Evolutionary conservation across 2,329 filamentous ascomycete genomes (phyloP).

Genomic region (Trichoderma atrobrunneum): DNA sequence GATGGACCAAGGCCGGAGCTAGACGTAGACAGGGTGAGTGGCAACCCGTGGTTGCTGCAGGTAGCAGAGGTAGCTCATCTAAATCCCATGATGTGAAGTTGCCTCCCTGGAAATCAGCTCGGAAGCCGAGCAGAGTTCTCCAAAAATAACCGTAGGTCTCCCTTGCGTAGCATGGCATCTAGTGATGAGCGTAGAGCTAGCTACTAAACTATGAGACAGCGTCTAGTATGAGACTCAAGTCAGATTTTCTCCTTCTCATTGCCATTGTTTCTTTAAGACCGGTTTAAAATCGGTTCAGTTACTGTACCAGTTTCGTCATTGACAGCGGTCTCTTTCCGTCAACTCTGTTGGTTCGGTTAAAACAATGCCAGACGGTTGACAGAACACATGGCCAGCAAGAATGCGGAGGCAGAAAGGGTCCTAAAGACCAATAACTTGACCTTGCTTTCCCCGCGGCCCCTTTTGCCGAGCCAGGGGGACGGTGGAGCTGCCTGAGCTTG

Average conservation of each 20-base stretch:
- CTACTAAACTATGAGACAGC: neutral
- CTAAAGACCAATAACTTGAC: neutral
- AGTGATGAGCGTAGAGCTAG: neutral
- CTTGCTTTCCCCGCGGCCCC: slow-evolving; percentile 7
- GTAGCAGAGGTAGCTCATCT: neutral
- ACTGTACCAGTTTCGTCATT: neutral
- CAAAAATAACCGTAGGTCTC: neutral
- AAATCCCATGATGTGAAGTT: neutral
- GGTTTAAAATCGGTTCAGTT: neutral
- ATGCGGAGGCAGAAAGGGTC: neutral
- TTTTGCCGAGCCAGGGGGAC: slow-evolving; percentile 10
- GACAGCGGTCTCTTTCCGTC: neutral
- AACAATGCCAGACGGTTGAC: neutral
- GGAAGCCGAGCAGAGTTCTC: neutral
- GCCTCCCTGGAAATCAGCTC: neutral
- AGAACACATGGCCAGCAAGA: neutral
- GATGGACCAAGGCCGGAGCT: neutral
- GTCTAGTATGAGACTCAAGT: neutral
- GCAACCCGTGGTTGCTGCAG: neutral
- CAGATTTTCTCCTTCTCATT: neutral
- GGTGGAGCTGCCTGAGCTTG: slow-evolving; percentile 8
- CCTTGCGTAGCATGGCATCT: neutral
- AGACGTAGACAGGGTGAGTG: neutral
- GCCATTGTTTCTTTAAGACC: neutral
- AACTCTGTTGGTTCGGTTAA: neutral